Conservation (phyloP, 1,139 yeast genomes). For the Taphrina pruni region DNA sequence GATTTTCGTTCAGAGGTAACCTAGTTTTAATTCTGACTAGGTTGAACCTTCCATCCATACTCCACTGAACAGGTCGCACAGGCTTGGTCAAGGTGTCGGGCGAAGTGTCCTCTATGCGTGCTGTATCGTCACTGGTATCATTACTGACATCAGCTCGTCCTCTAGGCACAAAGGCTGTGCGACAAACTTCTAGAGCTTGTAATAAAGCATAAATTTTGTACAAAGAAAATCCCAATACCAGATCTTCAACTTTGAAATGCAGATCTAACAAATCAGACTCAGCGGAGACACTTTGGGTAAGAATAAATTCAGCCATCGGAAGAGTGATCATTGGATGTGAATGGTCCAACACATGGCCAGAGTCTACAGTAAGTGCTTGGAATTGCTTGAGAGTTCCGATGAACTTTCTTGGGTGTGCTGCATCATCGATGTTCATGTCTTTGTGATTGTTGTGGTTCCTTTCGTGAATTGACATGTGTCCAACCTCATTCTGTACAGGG, state of each 20-base stretch:
- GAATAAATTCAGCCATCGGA: constrained; percentile 17
- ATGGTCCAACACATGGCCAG: constrained; percentile 11
- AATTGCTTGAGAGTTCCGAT: constrained; percentile 2
- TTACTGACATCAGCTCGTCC: constrained; percentile 44
- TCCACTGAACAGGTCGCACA: constrained; percentile 46
- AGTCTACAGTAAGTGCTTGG: constrained; percentile 22
- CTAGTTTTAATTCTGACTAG: constrained; percentile 55
- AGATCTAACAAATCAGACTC: constrained; percentile 1
- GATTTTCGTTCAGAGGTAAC: constrained; percentile 60
- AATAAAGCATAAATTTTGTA: constrained; percentile 36
- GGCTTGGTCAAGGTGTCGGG: constrained; percentile 42
- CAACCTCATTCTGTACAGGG: neutral
- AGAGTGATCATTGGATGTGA: constrained; percentile 9
- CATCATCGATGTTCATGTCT: neutral
- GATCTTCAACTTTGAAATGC: constrained; percentile 9
- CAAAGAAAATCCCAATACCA: constrained; percentile 28
- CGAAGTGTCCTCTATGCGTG: constrained; percentile 52
- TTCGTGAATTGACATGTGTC: neutral
- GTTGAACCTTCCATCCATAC: constrained; percentile 20
- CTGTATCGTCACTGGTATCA: constrained; percentile 16
- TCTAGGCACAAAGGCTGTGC: constrained; percentile 20
- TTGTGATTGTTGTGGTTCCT: neutral
- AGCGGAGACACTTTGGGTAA: neutral
- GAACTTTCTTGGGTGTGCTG: neutral
- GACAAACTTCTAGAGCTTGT: constrained; percentile 38